Evolutionary conservation across 1,139 yeast species (phyloP).

Genomic region (Kurtzmaniella quercitrusa): DNA sequence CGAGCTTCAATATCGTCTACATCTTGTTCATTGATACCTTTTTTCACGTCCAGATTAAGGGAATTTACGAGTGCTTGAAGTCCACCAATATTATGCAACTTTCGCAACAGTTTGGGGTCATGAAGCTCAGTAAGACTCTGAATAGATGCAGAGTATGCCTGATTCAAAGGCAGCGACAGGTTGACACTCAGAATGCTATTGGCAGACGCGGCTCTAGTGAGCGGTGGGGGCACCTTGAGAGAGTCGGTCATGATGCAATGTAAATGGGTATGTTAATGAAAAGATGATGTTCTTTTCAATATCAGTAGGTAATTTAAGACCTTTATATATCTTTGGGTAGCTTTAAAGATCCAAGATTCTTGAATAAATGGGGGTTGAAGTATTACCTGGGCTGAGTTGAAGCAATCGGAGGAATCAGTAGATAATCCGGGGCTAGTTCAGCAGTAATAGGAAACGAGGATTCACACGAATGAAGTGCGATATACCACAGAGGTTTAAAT

Average conservation of each 20-base stretch:
- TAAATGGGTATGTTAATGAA: no score
- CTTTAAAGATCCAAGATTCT: no score
- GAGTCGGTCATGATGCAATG: neutral
- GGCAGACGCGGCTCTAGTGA: neutral
- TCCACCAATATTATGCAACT: slow-evolving; percentile 43
- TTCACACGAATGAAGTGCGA: neutral
- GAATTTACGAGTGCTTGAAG: slow-evolving; percentile 21
- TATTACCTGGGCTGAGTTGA: no score
- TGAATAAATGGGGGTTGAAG: no score
- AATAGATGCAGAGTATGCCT: slow-evolving; percentile 14
- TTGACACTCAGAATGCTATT: slow-evolving; percentile 1
- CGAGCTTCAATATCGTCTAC: slow-evolving; percentile 32
- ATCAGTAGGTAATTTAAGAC: no score
- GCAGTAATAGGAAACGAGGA: no score
- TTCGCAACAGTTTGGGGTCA: slow-evolving; percentile 49
- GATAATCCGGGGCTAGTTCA: neutral
- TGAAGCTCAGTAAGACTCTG: slow-evolving; percentile 39
- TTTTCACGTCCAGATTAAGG: slow-evolving; percentile 35
- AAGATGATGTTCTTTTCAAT: no score
- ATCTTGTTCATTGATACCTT: slow-evolving; percentile 42
- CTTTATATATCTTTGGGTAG: no score
- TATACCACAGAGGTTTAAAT: neutral
- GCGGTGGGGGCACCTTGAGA: neutral
- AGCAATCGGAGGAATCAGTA: neutral
- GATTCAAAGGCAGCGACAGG: slow-evolving; percentile 13